These are phyloP conservation scores for Rhinocladiella similis DNA, from an alignment of 2,329 filamentous ascomycete species.

Conservation along the genomic window DNA sequence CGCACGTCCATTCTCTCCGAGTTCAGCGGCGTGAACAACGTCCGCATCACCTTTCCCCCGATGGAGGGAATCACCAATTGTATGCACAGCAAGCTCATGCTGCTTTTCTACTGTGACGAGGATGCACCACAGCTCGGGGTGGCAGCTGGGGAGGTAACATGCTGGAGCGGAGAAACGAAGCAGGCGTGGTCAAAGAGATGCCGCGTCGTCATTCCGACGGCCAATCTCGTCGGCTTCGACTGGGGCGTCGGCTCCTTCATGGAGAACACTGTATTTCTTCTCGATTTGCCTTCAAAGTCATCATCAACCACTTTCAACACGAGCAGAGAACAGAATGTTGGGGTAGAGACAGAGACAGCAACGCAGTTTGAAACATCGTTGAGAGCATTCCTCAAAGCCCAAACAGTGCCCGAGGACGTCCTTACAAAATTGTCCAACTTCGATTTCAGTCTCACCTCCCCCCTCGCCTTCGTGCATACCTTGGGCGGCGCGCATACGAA, in stretches of 20 bases:
- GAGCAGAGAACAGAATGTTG: no score
- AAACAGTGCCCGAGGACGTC: constrained; percentile 64
- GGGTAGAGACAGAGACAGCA: constrained; percentile 16
- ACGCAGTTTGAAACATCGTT: constrained; percentile 70
- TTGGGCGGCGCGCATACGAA: constrained; percentile 63
- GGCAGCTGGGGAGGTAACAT: no score
- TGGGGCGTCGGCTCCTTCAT: constrained; percentile 83
- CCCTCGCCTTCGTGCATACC: constrained; percentile 79
- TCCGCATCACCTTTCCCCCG: constrained; percentile 75
- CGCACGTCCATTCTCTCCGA: constrained; percentile 41
- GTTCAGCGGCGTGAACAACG: constrained; percentile 47
- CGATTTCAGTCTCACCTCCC: constrained; percentile 73
- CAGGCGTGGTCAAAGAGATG: constrained; percentile 16
- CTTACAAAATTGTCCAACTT: constrained; percentile 71
- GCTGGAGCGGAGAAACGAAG: neutral
- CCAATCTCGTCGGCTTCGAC: constrained; percentile 81
- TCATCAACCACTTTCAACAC: neutral
- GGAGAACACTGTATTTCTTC: constrained; percentile 92
- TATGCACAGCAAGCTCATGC: constrained; percentile 94
- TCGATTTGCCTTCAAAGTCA: constrained; percentile 71
- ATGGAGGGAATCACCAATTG: constrained; percentile 70
- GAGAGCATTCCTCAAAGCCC: constrained; percentile 66
- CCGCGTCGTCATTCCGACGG: constrained; percentile 80
- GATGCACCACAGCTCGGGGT: neutral
- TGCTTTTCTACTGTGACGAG: constrained; percentile 69